Percentiles rank a stretch among this genome's conserved stretches.
Evolutionary conservation across 2,329 filamentous ascomycete genomes (phyloP).

Genomic region (Colletotrichum sp.): DNA sequence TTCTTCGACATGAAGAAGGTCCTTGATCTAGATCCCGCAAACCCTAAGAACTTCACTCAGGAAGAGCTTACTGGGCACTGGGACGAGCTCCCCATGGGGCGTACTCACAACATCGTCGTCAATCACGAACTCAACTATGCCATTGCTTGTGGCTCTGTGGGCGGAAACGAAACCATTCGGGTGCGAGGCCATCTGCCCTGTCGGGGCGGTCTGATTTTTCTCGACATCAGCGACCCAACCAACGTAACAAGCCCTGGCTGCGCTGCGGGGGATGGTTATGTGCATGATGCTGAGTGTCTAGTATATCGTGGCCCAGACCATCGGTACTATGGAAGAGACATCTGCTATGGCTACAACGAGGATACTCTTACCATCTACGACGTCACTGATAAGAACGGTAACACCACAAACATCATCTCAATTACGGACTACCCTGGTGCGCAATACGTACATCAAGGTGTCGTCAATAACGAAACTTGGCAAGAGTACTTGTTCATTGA

Average conservation of each 20-base stretch:
- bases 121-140: constrained; percentile 51
- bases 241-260: constrained; percentile 61
- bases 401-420: constrained; percentile 50
- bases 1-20: constrained; percentile 68
- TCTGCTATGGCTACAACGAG: constrained; percentile 63
- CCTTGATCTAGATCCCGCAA: constrained; percentile 48
- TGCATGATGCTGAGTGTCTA: constrained; percentile 67
- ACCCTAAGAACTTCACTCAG: constrained; percentile 46
- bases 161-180: constrained; percentile 32
- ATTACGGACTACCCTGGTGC: constrained; percentile 55
- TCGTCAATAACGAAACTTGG: constrained; percentile 49
- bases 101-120: constrained; percentile 54
- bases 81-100: constrained; percentile 40
- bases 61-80: constrained; percentile 47
- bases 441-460: constrained; percentile 61
- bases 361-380: constrained; percentile 57
- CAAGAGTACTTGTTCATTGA: constrained; percentile 50
- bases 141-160: constrained; percentile 45
- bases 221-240: constrained; percentile 58
- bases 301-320: constrained; percentile 56
- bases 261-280: constrained; percentile 60
- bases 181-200: constrained; percentile 36
- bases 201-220: constrained; percentile 61
- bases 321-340: constrained; percentile 50
- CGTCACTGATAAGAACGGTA: constrained; percentile 51